Conservation (phyloP, 306 rosid genomes). For the Datisca glomerata region DNA sequence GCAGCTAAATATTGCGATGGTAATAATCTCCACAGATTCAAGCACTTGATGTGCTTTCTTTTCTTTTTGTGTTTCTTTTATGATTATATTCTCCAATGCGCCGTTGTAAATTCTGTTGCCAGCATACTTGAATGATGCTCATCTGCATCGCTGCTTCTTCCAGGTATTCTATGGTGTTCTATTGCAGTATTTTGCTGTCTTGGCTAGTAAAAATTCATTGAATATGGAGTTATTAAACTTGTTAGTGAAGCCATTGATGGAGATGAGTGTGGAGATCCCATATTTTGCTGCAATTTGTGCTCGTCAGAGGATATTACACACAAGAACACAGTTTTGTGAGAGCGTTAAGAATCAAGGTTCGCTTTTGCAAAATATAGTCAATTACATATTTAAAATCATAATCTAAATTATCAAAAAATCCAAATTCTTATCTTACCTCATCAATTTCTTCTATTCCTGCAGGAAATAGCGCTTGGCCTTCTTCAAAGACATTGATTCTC, state of each 20-base stretch:
- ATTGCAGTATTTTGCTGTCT: slow-evolving; percentile 80
- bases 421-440: too few species aligned
- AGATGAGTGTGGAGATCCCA: slow-evolving; percentile 82
- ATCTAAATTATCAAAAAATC: too few species aligned
- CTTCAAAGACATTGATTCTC: slow-evolving; percentile 72
- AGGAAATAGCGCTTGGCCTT: slow-evolving; percentile 89
- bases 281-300: slow-evolving; percentile 94
- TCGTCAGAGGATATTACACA: slow-evolving; percentile 62
- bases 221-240: slow-evolving; percentile 52
- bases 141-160: slow-evolving; percentile 15
- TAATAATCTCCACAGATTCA: too few species aligned
- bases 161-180: slow-evolving; percentile 87
- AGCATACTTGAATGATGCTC: background rate
- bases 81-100: too few species aligned
- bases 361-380: background rate
- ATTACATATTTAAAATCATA: too few species aligned
- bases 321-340: slow-evolving; percentile 55
- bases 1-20: too few species aligned
- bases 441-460: slow-evolving; percentile 17
- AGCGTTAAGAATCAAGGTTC: slow-evolving; percentile 60
- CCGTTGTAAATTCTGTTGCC: slow-evolving; percentile 7
- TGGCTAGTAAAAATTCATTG: slow-evolving; percentile 57
- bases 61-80: too few species aligned
- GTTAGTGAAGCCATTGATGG: slow-evolving; percentile 76
- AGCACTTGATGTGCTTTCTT: too few species aligned